A percentile compares a stretch with the other conserved stretches of the same genome.
These are phyloP conservation scores for Chlamydomonas sp. DNA, from an alignment of 139 green algal species.

Conservation along the genomic window DNA sequence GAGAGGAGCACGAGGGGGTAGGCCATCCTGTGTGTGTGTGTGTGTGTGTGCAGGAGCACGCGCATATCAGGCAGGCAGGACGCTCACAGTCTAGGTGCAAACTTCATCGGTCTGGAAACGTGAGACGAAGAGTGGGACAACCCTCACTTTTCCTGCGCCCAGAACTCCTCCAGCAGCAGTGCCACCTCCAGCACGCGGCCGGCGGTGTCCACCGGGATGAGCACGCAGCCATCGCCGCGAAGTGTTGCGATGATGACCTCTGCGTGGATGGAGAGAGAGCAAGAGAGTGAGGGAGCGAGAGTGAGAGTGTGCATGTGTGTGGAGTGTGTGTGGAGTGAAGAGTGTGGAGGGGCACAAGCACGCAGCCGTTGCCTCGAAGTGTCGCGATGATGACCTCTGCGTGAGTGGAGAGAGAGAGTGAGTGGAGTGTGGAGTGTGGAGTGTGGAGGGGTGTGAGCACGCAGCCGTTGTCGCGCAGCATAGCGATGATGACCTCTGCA, in stretches of 20 bases:
- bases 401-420: neutral
- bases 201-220: conserved; percentile 81
- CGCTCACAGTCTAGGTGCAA: no score
- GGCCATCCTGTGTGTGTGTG: conserved; percentile 27
- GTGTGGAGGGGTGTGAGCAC: conserved; percentile 86
- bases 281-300: neutral
- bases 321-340: no score
- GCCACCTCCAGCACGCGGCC: conserved; percentile 86
- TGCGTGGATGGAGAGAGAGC: conserved; percentile 6
- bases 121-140: conserved; percentile 2
- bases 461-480: conserved; percentile 50
- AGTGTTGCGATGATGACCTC: conserved; percentile 36
- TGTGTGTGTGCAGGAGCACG: neutral
- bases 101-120: no score
- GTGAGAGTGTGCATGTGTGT: no score
- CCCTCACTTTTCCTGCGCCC: conserved; percentile 36
- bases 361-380: conserved; percentile 55
- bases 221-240: conserved; percentile 64
- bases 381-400: conserved; percentile 38
- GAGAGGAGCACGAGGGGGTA: conserved; percentile 74
- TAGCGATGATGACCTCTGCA: conserved; percentile 39
- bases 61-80: no score
- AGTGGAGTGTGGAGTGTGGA: no score
- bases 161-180: conserved; percentile 73
- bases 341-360: conserved; percentile 85